Conservation (phyloP, 2,329 filamentous ascomycete species). For the Didymella sp. region DNA sequence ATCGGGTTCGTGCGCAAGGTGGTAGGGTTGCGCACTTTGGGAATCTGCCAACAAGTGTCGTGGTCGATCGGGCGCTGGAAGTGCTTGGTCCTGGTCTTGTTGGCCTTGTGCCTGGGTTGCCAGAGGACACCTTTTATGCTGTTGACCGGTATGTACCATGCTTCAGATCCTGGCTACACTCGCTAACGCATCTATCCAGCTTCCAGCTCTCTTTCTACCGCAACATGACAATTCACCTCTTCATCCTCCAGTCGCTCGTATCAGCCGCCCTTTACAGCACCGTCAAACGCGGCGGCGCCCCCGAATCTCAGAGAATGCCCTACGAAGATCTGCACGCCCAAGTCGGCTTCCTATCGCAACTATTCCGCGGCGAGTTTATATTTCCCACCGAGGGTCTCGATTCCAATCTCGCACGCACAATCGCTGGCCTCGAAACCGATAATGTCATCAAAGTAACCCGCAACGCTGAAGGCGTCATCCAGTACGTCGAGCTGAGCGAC, state of each 20-base stretch:
- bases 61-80: conserved; percentile 88
- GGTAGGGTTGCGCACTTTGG: conserved; percentile 95
- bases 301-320: conserved; percentile 77
- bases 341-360: conserved; percentile 83
- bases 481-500: conserved; percentile 75
- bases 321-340: conserved; percentile 78
- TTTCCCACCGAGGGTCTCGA: conserved; percentile 86
- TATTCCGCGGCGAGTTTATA: conserved; percentile 97
- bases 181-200: conserved; percentile 31
- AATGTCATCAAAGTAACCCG: conserved; percentile 74
- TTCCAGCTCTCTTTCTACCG: conserved; percentile 98
- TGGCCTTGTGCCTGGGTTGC: conserved; percentile 76
- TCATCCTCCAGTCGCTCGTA: conserved; percentile 90
- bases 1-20: conserved; percentile 81
- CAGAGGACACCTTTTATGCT: conserved; percentile 91
- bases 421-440: conserved; percentile 79
- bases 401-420: conserved; percentile 79
- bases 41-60: conserved; percentile 75
- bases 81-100: conserved; percentile 91
- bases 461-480: conserved; percentile 58
- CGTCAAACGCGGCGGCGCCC: conserved; percentile 89
- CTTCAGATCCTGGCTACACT: conserved; percentile 3
- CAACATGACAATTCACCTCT: conserved; percentile 99
- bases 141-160: conserved; percentile 69
- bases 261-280: conserved; percentile 88